Evolutionary conservation across 2,329 filamentous ascomycete genomes (phyloP).

Genomic region (Fusarium nematophilum): DNA sequence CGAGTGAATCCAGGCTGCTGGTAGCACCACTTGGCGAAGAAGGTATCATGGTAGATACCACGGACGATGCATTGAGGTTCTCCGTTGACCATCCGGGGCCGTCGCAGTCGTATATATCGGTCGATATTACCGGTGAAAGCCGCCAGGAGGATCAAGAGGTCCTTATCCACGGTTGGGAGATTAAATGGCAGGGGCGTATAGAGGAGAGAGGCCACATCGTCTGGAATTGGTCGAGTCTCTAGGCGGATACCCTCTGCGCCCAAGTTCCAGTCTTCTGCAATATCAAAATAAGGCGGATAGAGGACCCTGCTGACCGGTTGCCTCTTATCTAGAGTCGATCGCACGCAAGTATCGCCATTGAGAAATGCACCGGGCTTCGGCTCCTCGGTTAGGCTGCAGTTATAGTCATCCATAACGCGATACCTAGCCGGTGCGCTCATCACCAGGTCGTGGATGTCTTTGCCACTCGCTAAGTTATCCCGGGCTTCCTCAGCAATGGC

Average conservation of each 20-base stretch:
- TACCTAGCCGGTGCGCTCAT: constrained; percentile 44
- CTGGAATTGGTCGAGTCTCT: background rate
- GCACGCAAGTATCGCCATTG: constrained; percentile 23
- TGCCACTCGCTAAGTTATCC: constrained; percentile 36
- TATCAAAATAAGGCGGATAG: constrained; percentile 8
- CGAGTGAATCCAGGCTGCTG: too few relatives aligned
- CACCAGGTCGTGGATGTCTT: constrained; percentile 47
- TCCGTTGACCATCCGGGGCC: constrained; percentile 25
- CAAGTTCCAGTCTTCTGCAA: constrained; percentile 19
- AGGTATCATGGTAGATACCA: constrained; percentile 7
- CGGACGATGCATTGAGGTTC: constrained; percentile 13
- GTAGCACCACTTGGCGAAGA: constrained; percentile 11
- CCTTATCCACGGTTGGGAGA: constrained; percentile 51
- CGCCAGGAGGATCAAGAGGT: constrained; percentile 51
- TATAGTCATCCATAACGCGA: constrained; percentile 53
- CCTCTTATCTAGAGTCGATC: too few relatives aligned
- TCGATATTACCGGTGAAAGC: constrained; percentile 54
- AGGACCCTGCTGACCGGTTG: background rate
- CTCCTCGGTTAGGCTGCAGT: constrained; percentile 1
- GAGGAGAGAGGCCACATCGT: background rate
- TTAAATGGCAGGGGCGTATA: constrained; percentile 49
- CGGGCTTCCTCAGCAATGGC: constrained; percentile 55
- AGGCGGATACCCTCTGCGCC: background rate
- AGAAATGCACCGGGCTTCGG: constrained; percentile 10
- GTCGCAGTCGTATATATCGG: constrained; percentile 50